These are phyloP conservation scores for Amphicarpaea edgeworthii DNA, from an alignment of 306 rosid species.

Conservation along the genomic window DNA sequence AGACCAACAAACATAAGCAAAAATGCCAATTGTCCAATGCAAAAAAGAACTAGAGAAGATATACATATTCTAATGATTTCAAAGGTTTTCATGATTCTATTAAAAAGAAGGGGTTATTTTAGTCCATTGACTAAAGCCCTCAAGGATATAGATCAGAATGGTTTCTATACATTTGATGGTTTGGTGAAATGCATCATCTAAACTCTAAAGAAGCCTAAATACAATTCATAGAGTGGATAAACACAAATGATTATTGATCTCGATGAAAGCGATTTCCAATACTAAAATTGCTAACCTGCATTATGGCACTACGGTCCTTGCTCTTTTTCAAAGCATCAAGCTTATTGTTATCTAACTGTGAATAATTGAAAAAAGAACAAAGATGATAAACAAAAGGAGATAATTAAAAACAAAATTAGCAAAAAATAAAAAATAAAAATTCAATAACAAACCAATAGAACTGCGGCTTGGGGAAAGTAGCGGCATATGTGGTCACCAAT, in stretches of 20 bases:
- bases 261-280: constrained; percentile 11
- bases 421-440: neutral
- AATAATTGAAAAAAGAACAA: constrained; percentile 19
- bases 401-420: neutral
- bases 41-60: constrained; percentile 9
- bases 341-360: constrained; percentile 87
- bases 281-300: constrained; percentile 70
- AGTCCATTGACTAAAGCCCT: constrained; percentile 9
- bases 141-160: constrained; percentile 7
- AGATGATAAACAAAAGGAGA: constrained; percentile 5
- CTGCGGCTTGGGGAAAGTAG: constrained; percentile 84
- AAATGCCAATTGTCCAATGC: neutral
- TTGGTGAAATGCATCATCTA: constrained; percentile 15
- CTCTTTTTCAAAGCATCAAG: constrained; percentile 75
- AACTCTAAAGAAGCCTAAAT: constrained; percentile 23
- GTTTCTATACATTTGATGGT: constrained; percentile 1
- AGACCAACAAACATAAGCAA: neutral
- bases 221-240: neutral
- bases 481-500: constrained; percentile 89
- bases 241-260: neutral
- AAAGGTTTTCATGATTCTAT: constrained; percentile 21
- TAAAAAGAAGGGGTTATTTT: neutral
- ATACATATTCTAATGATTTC: neutral
- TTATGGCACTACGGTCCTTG: constrained; percentile 69
- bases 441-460: constrained; percentile 73